Conservation (phyloP, 2,329 filamentous ascomycete species). For the Trichoderma breve region DNA sequence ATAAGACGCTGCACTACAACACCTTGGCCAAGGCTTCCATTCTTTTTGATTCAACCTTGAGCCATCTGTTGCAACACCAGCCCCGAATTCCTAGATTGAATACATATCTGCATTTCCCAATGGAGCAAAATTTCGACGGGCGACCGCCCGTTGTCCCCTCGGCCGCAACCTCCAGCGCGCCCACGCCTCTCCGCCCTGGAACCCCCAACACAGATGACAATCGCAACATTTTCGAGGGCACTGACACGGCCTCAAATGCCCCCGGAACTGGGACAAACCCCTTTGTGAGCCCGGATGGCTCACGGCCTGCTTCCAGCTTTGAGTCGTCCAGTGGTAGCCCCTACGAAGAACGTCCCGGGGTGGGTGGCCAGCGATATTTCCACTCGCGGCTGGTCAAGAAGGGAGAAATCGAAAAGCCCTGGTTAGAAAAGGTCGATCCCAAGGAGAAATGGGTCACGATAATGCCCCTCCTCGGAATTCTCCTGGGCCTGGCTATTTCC, state of each 20-base stretch:
- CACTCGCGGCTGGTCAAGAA: slow-evolving; percentile 71
- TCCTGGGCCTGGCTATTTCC: slow-evolving; percentile 65
- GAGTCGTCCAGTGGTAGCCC: slow-evolving; percentile 43
- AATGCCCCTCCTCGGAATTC: slow-evolving; percentile 69
- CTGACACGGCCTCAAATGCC: slow-evolving; percentile 38
- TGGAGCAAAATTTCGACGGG: slow-evolving; percentile 34
- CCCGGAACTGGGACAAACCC: slow-evolving; percentile 39
- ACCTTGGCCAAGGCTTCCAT: neutral
- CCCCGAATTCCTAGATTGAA: neutral
- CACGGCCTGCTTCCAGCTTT: slow-evolving; percentile 48
- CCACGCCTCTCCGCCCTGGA: slow-evolving; percentile 41
- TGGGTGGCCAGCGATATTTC: slow-evolving; percentile 57
- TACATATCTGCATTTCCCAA: slow-evolving; percentile 12
- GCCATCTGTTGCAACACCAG: neutral
- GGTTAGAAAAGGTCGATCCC: slow-evolving; percentile 69
- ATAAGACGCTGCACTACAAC: neutral
- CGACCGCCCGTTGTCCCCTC: slow-evolving; percentile 32
- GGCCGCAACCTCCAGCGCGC: slow-evolving; percentile 37
- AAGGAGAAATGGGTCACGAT: slow-evolving; percentile 87
- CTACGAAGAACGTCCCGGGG: slow-evolving; percentile 34
- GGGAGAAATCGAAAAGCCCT: slow-evolving; percentile 72
- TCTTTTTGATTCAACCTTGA: neutral
- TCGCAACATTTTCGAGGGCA: slow-evolving; percentile 43
- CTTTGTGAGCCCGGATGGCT: slow-evolving; percentile 45
- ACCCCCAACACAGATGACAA: slow-evolving; percentile 42